A percentile compares a stretch with the other conserved stretches of the same genome.
phyloP scores from a whole-genome alignment of 2,329 filamentous ascomycete species.

The Pseudodiploospora longispora region DNA sequence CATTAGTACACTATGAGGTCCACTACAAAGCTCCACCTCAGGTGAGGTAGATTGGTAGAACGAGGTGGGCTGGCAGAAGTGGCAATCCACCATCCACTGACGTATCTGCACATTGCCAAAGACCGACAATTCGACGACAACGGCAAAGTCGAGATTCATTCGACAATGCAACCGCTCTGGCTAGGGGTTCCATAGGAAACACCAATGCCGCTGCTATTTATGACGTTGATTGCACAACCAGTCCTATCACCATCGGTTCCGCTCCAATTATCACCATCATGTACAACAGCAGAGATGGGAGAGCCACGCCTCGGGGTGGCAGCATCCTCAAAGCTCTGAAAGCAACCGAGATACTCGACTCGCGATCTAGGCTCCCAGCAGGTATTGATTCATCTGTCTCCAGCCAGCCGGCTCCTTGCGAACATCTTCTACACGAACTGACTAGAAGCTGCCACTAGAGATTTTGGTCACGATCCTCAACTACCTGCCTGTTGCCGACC shows the following conservation, averaged over 20 bases:
- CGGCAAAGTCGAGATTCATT: background rate
- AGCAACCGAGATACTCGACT: slow-evolving; percentile 70
- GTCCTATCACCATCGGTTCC: slow-evolving; percentile 6
- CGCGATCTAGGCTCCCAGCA: slow-evolving; percentile 72
- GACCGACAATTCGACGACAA: background rate
- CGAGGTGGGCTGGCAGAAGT: no score
- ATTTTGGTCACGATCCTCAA: slow-evolving; percentile 84
- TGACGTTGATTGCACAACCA: slow-evolving; percentile 2
- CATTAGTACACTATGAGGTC: no score
- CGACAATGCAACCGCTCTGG: slow-evolving; percentile 5
- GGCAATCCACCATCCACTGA: no score
- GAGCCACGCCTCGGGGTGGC: slow-evolving; percentile 23
- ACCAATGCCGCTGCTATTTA: background rate
- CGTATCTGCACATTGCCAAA: no score
- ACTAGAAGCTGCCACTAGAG: slow-evolving; percentile 41
- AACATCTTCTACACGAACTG: background rate
- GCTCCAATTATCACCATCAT: slow-evolving; percentile 20
- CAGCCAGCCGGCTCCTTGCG: background rate
- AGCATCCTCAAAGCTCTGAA: slow-evolving; percentile 70
- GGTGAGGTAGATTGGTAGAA: no score
- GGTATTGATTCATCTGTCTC: slow-evolving; percentile 40
- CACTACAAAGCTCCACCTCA: no score
- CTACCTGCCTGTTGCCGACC: slow-evolving; percentile 76
- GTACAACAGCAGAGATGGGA: slow-evolving; percentile 36
- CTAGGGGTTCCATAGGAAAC: background rate